A percentile compares a stretch with the other conserved stretches of the same genome.
Evolutionary conservation across 176 grass and related monocot species (phyloP).

Genomic region (Aegilops sharonensis): DNA sequence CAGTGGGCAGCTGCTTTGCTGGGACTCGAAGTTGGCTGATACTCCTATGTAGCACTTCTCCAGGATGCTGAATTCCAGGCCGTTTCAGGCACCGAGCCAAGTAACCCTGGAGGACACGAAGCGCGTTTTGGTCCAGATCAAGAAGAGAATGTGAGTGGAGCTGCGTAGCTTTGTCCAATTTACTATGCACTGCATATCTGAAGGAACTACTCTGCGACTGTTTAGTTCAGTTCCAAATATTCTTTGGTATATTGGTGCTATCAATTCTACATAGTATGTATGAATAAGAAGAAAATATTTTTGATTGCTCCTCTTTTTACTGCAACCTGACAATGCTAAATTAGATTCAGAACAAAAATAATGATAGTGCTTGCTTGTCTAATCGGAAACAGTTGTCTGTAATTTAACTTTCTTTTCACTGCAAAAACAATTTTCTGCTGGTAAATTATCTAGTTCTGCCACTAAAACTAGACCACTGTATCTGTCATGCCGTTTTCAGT

Average conservation of each 20-base stretch:
- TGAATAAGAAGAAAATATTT: neutral
- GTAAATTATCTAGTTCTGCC: too few species aligned
- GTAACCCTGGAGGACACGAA: neutral
- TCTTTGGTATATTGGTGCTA: neutral
- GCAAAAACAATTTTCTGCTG: too few species aligned
- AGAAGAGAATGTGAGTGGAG: neutral
- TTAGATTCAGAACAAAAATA: neutral
- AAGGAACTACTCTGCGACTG: neutral
- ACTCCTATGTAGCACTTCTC: neutral
- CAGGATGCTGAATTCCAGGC: neutral
- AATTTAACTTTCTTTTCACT: too few species aligned
- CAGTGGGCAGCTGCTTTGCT: neutral
- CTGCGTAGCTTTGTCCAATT: neutral
- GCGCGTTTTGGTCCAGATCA: neutral
- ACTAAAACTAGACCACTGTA: too few species aligned
- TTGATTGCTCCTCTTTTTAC: neutral
- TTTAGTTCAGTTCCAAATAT: neutral
- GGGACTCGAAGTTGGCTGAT: neutral
- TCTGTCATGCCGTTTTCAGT: too few species aligned
- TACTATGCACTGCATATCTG: neutral
- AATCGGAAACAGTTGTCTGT: neutral
- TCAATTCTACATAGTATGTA: neutral
- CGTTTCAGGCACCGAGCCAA: neutral
- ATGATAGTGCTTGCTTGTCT: neutral
- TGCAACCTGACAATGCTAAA: neutral